Evolutionary conservation across 441 rosid genomes (phyloP), one percentile per base, ranked within the genome.

Genomic region (Erodium moschatum): DNA sequence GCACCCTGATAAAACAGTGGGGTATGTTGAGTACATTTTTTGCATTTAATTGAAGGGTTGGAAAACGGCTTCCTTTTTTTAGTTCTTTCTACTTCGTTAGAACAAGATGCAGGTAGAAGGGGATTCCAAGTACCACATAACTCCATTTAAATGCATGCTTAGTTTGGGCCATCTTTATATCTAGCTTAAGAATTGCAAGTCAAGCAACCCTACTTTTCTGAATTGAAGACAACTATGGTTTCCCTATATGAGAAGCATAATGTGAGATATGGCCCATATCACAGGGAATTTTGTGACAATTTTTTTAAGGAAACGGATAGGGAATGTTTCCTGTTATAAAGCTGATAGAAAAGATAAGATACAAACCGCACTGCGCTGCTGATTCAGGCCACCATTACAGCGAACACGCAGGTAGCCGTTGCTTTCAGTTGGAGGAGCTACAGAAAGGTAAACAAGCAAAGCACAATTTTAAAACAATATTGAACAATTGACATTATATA

Each of bases 341-440:
- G 15, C 66, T 65, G 13, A 66, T 19, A 21, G 35, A 1, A 77
- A 65, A 67, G 72, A 67, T 20, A 27, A 58, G 44, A 61, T 61
- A 85, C 94, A 42, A 76, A 94, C 99, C 83, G 97, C 99, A 79
- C 85, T 91, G 66, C 99, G 92, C 73, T 94, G 97, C 79, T 94
- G 99, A 81, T 94, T 94, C 80, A 94, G 78, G 66, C 99, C 99
- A 73, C 99, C 99, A 73, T 94, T 94, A 76, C 97, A 94, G 12
- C 96, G 97, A 69, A 91, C 97, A 71, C 97, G 97, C 67, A 94
- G 89, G 81, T 87, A 94, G 20, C 99, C 97, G 80, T 85, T 91
- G 64, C 83, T 87, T 79, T 87, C 89, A 66, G 58, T 79, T 3
- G 94, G 83, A 67, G 97, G 97, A 81, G 99, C 97, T 94, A 87